Evolutionary conservation across 2,329 filamentous ascomycete species (phyloP), one percentile per base, ranked within the genome.

Genomic region (Dactylonectria macrodidyma): DNA sequence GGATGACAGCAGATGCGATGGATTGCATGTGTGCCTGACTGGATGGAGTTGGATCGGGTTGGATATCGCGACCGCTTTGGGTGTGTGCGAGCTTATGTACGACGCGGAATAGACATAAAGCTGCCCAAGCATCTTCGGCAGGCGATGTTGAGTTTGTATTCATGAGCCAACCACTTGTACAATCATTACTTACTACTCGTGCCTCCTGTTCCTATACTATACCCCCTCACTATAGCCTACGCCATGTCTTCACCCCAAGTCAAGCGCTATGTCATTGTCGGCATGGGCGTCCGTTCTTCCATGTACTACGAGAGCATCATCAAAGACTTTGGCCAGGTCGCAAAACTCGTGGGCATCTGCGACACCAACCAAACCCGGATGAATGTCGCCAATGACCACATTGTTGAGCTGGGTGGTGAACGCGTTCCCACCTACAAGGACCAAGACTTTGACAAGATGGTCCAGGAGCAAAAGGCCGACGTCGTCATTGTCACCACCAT

Each of bases 401-500:
- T 90, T 14, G 75, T 80, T 8, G 70, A 79, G 0, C 77, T 90
- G 0, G 85, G 86, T n/a, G 83, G 87, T 71, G 75, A 73, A 9
- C 72, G 78, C 0, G 81, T 91, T 0, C 87, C 87, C 3, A 89
- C 87, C 0, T 91, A 86, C 77, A 81, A 83, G 48, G 87, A 88
- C 2, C 66, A 77, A 2, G 83, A 88, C 71, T 91, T 91, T 70
- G 88, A 90, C 72, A 79, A 79, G 48, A 90, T 91, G 89, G 83
- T 89, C 48, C 59, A 78, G 46, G 86, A 89, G 44, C 87, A 87
- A 2, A 83, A 83, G 64, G 88, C 89, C 0, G 87, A 91, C 74
- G 87, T 89, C 73, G 83, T 91, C 19, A 90, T 91, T 68, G 84
- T 91, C 14, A 90, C 88, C 0, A 90, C 89, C 0, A 89, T 91